These are phyloP conservation scores for Nannizziopsis arthrosporioides DNA, from an alignment of 2,329 filamentous ascomycete species.

Conservation along the genomic window DNA sequence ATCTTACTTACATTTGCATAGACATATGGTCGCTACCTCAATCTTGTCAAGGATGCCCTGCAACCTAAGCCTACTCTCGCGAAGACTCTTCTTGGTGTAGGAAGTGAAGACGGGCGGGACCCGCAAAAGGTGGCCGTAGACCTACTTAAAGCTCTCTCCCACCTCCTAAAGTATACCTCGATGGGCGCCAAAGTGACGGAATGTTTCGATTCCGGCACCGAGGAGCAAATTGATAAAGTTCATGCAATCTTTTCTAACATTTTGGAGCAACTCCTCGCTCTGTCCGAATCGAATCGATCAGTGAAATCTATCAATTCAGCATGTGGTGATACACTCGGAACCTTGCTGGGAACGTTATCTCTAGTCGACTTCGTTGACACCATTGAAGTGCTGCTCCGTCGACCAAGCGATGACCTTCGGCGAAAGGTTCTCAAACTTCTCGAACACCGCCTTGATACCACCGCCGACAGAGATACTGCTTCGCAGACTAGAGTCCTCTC, in stretches of 20 bases:
- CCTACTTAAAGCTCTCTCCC: constrained; percentile 32
- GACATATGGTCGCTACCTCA: constrained; percentile 64
- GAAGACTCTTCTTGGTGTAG: constrained; percentile 55
- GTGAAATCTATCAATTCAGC: constrained; percentile 30
- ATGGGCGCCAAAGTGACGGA: constrained; percentile 31
- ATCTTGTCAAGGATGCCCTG: constrained; percentile 63
- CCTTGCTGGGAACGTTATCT: constrained; percentile 72
- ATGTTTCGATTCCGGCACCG: constrained; percentile 26
- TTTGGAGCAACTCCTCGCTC: constrained; percentile 51
- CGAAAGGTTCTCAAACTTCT: constrained; percentile 71
- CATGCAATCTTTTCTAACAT: constrained; percentile 58
- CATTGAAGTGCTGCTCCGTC: constrained; percentile 67
- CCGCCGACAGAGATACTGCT: constrained; percentile 54
- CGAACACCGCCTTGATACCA: constrained; percentile 64
- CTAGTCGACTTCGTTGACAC: constrained; percentile 82
- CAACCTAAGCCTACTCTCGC: constrained; percentile 64
- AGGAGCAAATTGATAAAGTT: constrained; percentile 52
- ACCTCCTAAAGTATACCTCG: constrained; percentile 32
- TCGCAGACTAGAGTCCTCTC: constrained; percentile 61
- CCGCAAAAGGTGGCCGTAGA: constrained; percentile 32
- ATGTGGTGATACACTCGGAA: constrained; percentile 59
- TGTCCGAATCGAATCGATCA: constrained; percentile 45
- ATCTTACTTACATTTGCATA: constrained; percentile 27
- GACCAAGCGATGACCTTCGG: constrained; percentile 61
- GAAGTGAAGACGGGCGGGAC: constrained; percentile 38